Base-by-base conservation (phyloP, 78 protist genomes). In the slime mould (Dictyostelium discoideum) region DNA sequence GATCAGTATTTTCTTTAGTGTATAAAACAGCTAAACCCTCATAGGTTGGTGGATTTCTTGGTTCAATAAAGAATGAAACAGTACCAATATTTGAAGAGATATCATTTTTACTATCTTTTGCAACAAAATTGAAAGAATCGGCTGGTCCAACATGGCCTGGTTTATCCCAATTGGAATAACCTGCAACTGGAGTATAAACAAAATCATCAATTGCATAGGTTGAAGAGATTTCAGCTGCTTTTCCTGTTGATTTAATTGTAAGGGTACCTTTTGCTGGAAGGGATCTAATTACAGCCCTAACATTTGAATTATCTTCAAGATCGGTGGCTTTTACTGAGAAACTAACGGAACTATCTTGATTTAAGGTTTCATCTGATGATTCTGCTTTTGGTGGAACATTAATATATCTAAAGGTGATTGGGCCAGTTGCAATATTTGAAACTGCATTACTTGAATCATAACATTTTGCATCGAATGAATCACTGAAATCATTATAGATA, bases 241-340 rank as follows among this genome's bases (percentile, higher is more conserved):
- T 82, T 39, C 20, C 72, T 39, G 69, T 60, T 1, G 84, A 86
- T 24, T 90, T 82, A 77, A 13, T 29, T 67, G 69, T 24, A 11
- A 90, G 54, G 8, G 46, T 80, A 72, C 95, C 95, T 9, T 82
- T 69, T 44, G 5, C 26, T 90, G 95, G 95, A 16, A 81, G 44
- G 5, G 39, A 1, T 13, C 11, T 18, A 63, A 89, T 14, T 37
- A 29, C 10, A 37, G 18, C 48, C 2, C 8, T 18, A 40, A 90
- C 48, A 39, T 48, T 29, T 63, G 63, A 22, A 3, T 26, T 18
- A 18, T 8, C 69, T 60, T 60, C 73, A 26, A 50, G 14, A 29
- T 46, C 85, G 0, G 69, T 63, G 0, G 18, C 95, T 5, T 39
- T 82, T 9, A 48, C 57, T 7, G 44, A 65, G 48, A 89, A 89